Evolutionary conservation across 306 rosid species (phyloP).

Genomic region (Urtica urens): DNA sequence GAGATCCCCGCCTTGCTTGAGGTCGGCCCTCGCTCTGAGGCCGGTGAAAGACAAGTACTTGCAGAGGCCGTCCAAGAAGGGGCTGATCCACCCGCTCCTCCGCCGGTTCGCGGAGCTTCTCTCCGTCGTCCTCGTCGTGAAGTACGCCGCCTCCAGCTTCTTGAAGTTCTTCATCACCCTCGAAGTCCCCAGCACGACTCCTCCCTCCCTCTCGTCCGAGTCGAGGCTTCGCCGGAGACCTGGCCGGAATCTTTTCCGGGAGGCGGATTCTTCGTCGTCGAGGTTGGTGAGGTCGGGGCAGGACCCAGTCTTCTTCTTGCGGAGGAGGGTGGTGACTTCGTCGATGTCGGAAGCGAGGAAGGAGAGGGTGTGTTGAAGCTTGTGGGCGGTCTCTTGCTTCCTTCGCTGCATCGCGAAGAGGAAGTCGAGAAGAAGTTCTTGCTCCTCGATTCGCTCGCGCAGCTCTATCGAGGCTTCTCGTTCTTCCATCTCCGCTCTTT

Average conservation of each 20-base stretch:
- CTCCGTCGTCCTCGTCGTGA: constrained; percentile 57
- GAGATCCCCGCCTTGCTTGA: constrained; percentile 98
- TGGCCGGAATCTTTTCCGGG: constrained; percentile 71
- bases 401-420: constrained; percentile 67
- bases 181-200: constrained; percentile 44
- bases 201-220: constrained; percentile 31
- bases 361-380: constrained; percentile 70
- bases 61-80: constrained; percentile 93
- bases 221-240: constrained; percentile 29
- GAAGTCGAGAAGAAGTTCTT: constrained; percentile 78
- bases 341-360: constrained; percentile 71
- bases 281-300: constrained; percentile 33
- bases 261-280: constrained; percentile 36
- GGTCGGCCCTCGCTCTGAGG: constrained; percentile 80
- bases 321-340: constrained; percentile 54
- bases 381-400: constrained; percentile 69
- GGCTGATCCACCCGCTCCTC: constrained; percentile 83
- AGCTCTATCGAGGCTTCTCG: constrained; percentile 86
- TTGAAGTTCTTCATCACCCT: constrained; percentile 86
- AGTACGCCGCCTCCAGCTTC: constrained; percentile 80
- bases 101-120: constrained; percentile 52
- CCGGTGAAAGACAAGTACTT: constrained; percentile 77
- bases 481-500: constrained; percentile 66
- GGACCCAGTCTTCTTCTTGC: constrained; percentile 39
- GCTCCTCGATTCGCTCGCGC: constrained; percentile 65